Evolutionary conservation across 257 asterid genomes (phyloP).

Genomic region (Agastache rugosa): DNA sequence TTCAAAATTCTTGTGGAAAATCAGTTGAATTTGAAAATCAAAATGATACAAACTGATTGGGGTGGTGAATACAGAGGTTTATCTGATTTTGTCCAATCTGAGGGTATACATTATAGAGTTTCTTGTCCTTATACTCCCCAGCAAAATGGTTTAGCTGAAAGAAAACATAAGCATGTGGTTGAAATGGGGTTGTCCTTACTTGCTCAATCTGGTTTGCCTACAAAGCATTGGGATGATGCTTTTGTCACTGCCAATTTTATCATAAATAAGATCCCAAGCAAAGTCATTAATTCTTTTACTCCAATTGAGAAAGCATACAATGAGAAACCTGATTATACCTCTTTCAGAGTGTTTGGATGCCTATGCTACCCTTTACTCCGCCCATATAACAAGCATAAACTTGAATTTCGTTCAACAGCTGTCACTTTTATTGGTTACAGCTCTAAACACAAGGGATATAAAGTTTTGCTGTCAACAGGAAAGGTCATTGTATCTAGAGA

Average conservation of each 20-base stretch:
- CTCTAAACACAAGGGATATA: not conserved
- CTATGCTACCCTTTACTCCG: not conserved
- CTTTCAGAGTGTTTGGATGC: not conserved
- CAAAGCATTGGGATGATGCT: not conserved
- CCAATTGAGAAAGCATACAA: not conserved
- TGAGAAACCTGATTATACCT: not conserved
- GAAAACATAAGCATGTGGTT: not conserved
- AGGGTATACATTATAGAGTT: too few relatives aligned
- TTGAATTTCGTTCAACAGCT: not conserved
- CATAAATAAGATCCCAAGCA: not conserved
- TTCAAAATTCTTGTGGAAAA: too few relatives aligned
- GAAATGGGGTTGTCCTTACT: not conserved
- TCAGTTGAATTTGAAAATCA: too few relatives aligned
- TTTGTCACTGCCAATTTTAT: not conserved
- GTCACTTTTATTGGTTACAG: not conserved
- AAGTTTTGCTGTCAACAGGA: not conserved
- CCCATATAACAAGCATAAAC: not conserved
- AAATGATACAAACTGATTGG: too few relatives aligned
- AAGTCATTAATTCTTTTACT: rapidly evolving
- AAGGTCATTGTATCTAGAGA: not conserved
- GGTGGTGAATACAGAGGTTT: too few relatives aligned
- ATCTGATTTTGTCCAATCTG: too few relatives aligned
- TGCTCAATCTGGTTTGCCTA: not conserved
- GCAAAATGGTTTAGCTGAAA: not conserved
- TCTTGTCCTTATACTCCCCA: not conserved